phyloP scores from a whole-genome alignment of 805 yeast genomes.

The Yamadazyma akitaensis region DNA sequence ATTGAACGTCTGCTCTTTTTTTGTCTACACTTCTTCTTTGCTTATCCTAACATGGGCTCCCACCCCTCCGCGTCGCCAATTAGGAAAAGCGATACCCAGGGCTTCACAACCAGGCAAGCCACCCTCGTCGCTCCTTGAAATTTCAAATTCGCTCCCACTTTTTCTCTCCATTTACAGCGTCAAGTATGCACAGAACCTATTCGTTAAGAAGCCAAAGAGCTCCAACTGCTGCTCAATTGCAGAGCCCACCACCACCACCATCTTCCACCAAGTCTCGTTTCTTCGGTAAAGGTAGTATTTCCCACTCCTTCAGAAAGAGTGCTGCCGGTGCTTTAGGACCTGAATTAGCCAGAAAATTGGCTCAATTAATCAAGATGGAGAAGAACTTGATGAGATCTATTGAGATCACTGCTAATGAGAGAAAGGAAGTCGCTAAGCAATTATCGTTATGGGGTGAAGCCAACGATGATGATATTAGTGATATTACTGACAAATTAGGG shows the following conservation, averaged over 20 bases:
- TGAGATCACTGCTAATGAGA: constrained; percentile 89
- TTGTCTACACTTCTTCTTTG: too few species aligned
- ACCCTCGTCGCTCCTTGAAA: constrained; percentile 2
- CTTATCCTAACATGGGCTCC: too few species aligned
- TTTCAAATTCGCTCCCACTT: constrained; percentile 1
- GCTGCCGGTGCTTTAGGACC: constrained; percentile 95
- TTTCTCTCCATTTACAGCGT: background rate
- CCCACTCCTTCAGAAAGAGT: constrained; percentile 69
- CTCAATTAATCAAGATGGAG: constrained; percentile 92
- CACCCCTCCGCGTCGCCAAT: background rate
- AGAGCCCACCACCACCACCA: constrained; percentile 78
- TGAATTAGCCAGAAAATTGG: constrained; percentile 86
- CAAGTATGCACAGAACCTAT: constrained; percentile 75
- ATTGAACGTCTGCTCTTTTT: too few species aligned
- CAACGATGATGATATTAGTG: constrained; percentile 95
- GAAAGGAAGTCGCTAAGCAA: constrained; percentile 96
- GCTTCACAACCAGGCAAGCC: background rate
- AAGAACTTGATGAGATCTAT: constrained; percentile 92
- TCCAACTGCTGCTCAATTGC: constrained; percentile 78
- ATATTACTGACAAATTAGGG: constrained; percentile 95
- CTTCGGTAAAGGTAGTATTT: constrained; percentile 71
- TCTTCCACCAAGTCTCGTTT: constrained; percentile 69
- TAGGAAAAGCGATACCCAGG: background rate
- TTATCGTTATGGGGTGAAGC: constrained; percentile 97
- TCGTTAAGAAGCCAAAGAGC: constrained; percentile 76